Evolutionary conservation across 352 stramenopile species (phyloP), one percentile per base, ranked within the genome.

Genomic region (Globisporangium solare): DNA sequence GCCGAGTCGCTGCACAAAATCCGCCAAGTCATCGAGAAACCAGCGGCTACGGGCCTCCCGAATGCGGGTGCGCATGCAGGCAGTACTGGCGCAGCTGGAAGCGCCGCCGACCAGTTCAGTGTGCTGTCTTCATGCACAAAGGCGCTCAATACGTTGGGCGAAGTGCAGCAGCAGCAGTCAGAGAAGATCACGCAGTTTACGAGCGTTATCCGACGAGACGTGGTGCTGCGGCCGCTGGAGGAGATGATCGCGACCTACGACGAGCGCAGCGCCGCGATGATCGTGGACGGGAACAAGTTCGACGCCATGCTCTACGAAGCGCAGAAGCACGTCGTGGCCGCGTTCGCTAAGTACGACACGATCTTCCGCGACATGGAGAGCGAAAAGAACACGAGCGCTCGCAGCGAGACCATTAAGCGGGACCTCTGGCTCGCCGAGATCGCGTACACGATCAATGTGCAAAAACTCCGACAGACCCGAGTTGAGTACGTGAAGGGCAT

Each of bases 401-500:
- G 37, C 18, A 7, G 24, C 10, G 58, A 65, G 12, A 24, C 61
- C 31, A 57, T 49, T 0, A 73, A 73, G 55, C 51, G 63, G 15
- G 80, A 93, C 52, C 54, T 88, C 17, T 94, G 83, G 83, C 70
- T 91, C 14, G 76, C 78, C 0, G 81, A 92, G 62, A 78, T 85
- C 51, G 74, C 73, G 53, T 94, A 94, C 59, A 79, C 68, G 31
- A 76, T 91, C 43, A 74, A 77, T 59, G 81, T 94, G 14, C 78
- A 86, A n/a, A 79, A 78, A 55, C 67, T 90, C 10, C 64, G 80
- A 51, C 61, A 76, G 32, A 70, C 55, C 47, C 81, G 83, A 24
- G 71, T 90, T 53, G 76, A 84, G 57, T 94, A 94, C 52, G 83
- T 94, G 31, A 94, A 83, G 45, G 74, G 77, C n/a, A 94, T 94